Conservation (phyloP, 1,139 yeast species). For the Martiniozyma asiatica region DNA sequence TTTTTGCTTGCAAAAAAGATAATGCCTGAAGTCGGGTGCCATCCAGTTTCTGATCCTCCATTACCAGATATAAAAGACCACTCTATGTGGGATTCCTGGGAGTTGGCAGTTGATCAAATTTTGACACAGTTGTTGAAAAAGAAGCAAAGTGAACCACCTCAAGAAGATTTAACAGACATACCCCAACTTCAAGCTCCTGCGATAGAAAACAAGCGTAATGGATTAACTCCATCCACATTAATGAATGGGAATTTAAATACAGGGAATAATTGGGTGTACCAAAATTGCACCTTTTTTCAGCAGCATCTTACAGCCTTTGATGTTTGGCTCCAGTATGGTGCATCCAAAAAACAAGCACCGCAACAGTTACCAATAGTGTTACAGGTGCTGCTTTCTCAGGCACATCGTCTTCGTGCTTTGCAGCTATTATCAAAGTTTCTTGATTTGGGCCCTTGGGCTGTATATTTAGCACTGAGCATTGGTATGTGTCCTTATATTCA, state of each 20-base stretch:
- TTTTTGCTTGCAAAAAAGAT: conserved; percentile 84
- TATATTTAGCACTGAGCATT: conserved; percentile 78
- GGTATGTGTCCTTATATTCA: conserved; percentile 95
- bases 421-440: conserved; percentile 73
- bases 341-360: conserved; percentile 76
- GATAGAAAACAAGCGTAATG: conserved; percentile 4
- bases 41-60: conserved; percentile 90
- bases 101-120: conserved; percentile 90
- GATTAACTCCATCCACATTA: background rate
- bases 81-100: conserved; percentile 99
- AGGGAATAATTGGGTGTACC: conserved; percentile 37
- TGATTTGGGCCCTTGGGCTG: conserved; percentile 98
- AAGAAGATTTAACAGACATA: conserved; percentile 16
- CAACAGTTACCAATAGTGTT: conserved; percentile 90
- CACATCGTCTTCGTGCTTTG: conserved; percentile 82
- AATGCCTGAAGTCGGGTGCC: conserved; percentile 89
- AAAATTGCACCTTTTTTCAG: conserved; percentile 87
- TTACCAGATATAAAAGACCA: conserved; percentile 78
- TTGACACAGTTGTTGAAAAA: conserved; percentile 51
- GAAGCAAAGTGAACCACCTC: conserved; percentile 15
- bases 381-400: conserved; percentile 87
- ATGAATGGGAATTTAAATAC: conserved; percentile 1
- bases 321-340: conserved; percentile 87
- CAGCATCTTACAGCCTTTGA: conserved; percentile 95
- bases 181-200: conserved; percentile 18